Conservation (phyloP, 1,284 basidiomycete genomes). For the Sporisorium reilianum region DNA sequence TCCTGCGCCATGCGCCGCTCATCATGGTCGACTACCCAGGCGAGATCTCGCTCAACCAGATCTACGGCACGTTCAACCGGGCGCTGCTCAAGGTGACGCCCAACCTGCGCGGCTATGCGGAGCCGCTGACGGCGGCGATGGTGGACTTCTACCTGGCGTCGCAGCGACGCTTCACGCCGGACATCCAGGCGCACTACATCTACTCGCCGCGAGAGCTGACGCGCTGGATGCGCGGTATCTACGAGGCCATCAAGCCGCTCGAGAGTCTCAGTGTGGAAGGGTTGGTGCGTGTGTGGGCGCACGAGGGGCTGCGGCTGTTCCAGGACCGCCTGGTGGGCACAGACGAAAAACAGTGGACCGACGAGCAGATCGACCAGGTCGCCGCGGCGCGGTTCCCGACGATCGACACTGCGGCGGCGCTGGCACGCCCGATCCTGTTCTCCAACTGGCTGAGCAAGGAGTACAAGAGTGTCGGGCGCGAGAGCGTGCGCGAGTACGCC, state of each 20-base stretch:
- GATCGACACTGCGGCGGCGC: constrained; percentile 79
- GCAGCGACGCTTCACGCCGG: constrained; percentile 93
- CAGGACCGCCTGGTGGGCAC: constrained; percentile 89
- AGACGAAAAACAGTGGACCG: constrained; percentile 79
- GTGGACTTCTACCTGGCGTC: constrained; percentile 94
- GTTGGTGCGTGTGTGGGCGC: constrained; percentile 96
- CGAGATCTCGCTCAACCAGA: constrained; percentile 95
- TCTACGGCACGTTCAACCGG: constrained; percentile 98
- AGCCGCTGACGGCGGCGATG: constrained; percentile 97
- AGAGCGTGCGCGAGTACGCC: constrained; percentile 92
- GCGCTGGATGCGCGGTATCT: constrained; percentile 96
- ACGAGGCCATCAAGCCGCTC: constrained; percentile 92
- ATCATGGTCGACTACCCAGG: constrained; percentile 99
- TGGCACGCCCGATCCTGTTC: constrained; percentile 91
- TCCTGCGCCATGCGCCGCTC: constrained; percentile 97
- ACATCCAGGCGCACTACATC: constrained; percentile 97
- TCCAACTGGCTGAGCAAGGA: constrained; percentile 99
- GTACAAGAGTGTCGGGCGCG: constrained; percentile 93
- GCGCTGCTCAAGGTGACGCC: constrained; percentile 96
- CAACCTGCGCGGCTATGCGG: constrained; percentile 89
- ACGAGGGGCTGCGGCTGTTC: constrained; percentile 96
- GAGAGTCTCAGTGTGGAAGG: constrained; percentile 93
- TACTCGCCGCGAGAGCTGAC: constrained; percentile 99
- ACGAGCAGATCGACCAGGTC: constrained; percentile 86
- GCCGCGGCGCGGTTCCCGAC: constrained; percentile 92